These are phyloP conservation scores for Tetratostichococcus sp. DNA, from an alignment of 139 green algal genomes.

Conservation along the genomic window DNA sequence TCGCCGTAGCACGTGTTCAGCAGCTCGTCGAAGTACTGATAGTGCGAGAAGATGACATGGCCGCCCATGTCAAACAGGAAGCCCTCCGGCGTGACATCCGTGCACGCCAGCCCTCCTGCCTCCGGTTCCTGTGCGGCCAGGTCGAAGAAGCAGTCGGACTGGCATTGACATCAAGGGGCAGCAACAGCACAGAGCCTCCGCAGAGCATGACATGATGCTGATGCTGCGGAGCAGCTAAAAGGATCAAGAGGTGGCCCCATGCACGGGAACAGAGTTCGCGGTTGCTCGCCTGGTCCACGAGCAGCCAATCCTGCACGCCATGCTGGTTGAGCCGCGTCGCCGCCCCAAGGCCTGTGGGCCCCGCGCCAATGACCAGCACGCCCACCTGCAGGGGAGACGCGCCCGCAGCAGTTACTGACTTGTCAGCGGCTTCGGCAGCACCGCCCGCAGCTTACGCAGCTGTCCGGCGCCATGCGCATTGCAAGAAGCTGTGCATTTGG, in stretches of 20 bases:
- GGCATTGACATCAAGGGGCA: too few species aligned
- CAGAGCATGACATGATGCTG: too few species aligned
- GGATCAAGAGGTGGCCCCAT: too few species aligned
- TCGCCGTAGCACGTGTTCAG: constrained; percentile 31
- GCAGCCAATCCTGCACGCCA: constrained; percentile 68
- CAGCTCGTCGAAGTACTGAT: constrained; percentile 89
- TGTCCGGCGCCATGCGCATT: too few species aligned
- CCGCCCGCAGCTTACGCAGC: too few species aligned
- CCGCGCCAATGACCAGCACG: constrained; percentile 76
- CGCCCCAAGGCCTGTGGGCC: constrained; percentile 81
- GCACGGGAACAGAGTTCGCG: too few species aligned
- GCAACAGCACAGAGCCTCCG: too few species aligned
- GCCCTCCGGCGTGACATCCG: constrained; percentile 77
- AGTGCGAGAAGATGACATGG: constrained; percentile 92
- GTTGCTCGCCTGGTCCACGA: constrained; percentile 77
- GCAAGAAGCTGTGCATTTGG: too few species aligned
- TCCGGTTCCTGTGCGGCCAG: constrained; percentile 41
- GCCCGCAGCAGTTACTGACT: too few species aligned
- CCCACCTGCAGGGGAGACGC: constrained; percentile 38
- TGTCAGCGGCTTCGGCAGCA: too few species aligned
- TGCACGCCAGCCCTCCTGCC: constrained; percentile 84
- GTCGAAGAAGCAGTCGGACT: too few species aligned
- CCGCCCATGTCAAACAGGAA: constrained; percentile 94
- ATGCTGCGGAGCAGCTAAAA: too few species aligned
- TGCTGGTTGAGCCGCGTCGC: constrained; percentile 82